phyloP scores from a whole-genome alignment of 495 filamentous ascomycete species.

The Podospora conica region DNA sequence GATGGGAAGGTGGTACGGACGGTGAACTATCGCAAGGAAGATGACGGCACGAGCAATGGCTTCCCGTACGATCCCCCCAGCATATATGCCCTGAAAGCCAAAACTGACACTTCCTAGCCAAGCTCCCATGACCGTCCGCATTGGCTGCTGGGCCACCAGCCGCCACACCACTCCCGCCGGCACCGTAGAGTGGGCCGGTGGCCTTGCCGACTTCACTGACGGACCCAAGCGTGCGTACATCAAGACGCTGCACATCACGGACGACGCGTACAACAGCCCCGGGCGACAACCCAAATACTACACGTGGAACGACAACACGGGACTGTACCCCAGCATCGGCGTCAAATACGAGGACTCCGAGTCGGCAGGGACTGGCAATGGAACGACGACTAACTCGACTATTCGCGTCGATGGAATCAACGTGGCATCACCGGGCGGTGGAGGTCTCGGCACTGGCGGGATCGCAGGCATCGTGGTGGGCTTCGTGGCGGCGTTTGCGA shows the following conservation, averaged over 20 bases:
- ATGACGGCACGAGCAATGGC: background rate
- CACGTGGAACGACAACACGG: background rate
- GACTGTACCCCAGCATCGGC: background rate
- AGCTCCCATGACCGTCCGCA: background rate
- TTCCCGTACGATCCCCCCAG: background rate
- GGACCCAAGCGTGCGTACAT: background rate
- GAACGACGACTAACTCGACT: background rate
- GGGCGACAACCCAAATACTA: background rate
- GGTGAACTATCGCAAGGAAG: background rate
- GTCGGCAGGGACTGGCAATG: background rate
- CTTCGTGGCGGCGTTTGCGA: background rate
- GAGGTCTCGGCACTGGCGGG: background rate
- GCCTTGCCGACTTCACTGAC: background rate
- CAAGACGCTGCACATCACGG: background rate
- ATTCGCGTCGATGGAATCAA: background rate
- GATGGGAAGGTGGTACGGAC: background rate
- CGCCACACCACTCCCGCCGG: background rate
- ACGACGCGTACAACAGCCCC: background rate
- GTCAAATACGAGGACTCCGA: background rate
- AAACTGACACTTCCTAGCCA: background rate
- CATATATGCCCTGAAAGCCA: background rate
- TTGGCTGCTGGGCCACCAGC: background rate
- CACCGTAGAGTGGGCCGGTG: conserved; percentile 1
- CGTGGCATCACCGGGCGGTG: background rate
- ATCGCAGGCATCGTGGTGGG: background rate